Evolutionary conservation across 179 eudicot genomes (phyloP), one percentile per base, ranked within the genome.

Genomic region (Patellifolia procumbens): DNA sequence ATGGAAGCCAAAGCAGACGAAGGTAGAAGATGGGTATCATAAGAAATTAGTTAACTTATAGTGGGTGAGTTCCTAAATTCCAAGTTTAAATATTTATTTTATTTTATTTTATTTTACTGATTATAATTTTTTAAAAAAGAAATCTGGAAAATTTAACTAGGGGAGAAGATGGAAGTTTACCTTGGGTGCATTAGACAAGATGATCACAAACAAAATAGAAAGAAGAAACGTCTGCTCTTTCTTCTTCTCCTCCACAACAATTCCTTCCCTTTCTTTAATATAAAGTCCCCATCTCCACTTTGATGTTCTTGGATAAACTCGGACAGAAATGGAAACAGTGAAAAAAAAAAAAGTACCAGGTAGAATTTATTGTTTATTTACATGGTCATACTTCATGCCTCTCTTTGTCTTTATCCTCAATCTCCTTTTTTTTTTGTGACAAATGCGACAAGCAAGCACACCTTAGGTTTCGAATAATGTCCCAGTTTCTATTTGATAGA

Each of bases 1-100:
- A 73, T 65, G 76, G 28, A 68, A 75, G 68, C 35, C 49, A n/a
- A 42, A 52, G 16, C 43, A 61, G 53, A 52, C 55, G 16, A 53
- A 81, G 43, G 69, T 76, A 76, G 76, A 65, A 81, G 63, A 76
- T 46, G 80, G 77, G 68, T 48, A 72, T 81, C 63, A 76, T 65
- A 35, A 66, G 19, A 72, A 49, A 31, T 62, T 7, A 34, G 31
- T 37, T 61, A 61, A 80, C 51, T 70, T 75, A 65, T 81, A 81
- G 67, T 35, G 77, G 74, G 61, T 20, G 61, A 63, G 70, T 37
- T 63, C 61, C 77, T 48, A 29, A 74, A 29, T 61, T 28, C 39
- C 24, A 28, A 45, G 2, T 22, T 73, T 58, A 4, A 7, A 2
- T 52, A 20, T 71, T 52, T 52, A 0, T 19, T 8, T 5, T 11